Evolutionary conservation across 805 yeast genomes (phyloP).

Genomic region (Cyberlindnera mycetangii): DNA sequence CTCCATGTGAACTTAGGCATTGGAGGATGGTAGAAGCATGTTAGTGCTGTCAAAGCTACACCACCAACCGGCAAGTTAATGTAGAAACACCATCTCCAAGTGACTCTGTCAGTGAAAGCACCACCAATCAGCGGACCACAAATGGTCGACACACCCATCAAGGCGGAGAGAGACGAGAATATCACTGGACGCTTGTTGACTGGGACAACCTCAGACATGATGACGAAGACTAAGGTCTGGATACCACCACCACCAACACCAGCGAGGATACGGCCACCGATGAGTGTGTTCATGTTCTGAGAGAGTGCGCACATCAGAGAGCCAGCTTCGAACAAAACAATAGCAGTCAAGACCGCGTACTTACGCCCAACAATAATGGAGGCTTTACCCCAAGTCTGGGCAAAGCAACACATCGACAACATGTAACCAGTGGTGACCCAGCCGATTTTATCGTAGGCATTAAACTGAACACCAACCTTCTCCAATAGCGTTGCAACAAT

Average conservation of each 20-base stretch:
- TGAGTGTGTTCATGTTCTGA: constrained; percentile 52
- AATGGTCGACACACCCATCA: constrained; percentile 48
- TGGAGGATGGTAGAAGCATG: constrained; percentile 46
- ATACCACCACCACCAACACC: constrained; percentile 78
- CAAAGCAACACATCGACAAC: constrained; percentile 50
- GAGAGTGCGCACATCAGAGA: constrained; percentile 58
- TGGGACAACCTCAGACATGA: constrained; percentile 48
- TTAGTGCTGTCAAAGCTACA: constrained; percentile 36
- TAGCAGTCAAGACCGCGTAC: constrained; percentile 43
- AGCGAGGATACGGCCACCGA: constrained; percentile 68
- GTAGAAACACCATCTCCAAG: constrained; percentile 80
- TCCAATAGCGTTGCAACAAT: constrained; percentile 51
- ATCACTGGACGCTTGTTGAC: constrained; percentile 28
- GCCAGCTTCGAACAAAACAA: constrained; percentile 56
- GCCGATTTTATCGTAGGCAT: constrained; percentile 48
- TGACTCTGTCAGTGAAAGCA: constrained; percentile 51
- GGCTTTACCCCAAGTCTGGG: constrained; percentile 56
- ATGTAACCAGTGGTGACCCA: constrained; percentile 59
- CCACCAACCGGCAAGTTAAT: constrained; percentile 69
- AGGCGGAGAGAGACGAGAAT: constrained; percentile 24
- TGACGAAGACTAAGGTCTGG: constrained; percentile 52
- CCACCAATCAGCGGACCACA: constrained; percentile 70
- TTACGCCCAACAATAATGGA: constrained; percentile 59
- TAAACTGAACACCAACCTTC: constrained; percentile 46
- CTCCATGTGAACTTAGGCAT: constrained; percentile 37